Conservation (phyloP, 805 yeast species). For the Zygotorulaspora florentina region DNA sequence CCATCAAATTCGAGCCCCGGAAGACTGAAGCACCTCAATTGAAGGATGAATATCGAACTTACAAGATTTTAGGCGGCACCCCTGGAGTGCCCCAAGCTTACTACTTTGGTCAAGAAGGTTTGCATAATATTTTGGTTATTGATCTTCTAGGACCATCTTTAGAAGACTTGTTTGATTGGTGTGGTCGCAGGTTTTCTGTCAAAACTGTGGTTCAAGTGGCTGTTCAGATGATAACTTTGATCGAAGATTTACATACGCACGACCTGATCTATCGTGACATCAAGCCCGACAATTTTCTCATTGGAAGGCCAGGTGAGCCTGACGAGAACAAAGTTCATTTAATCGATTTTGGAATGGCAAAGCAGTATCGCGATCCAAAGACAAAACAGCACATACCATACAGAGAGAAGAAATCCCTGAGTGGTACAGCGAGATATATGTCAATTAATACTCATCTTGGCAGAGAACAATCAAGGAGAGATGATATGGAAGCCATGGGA, state of each 20-base stretch:
- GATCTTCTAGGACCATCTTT: slow-evolving; percentile 93
- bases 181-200: slow-evolving; percentile 82
- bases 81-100: slow-evolving; percentile 94
- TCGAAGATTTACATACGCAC: slow-evolving; percentile 82
- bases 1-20: slow-evolving; percentile 95
- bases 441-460: slow-evolving; percentile 96
- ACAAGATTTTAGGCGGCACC: slow-evolving; percentile 76
- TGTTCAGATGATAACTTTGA: slow-evolving; percentile 86
- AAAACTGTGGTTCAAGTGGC: slow-evolving; percentile 93
- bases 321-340: slow-evolving; percentile 83
- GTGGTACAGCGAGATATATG: slow-evolving; percentile 99
- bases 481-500: slow-evolving; percentile 93
- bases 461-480: slow-evolving; percentile 93
- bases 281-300: slow-evolving; percentile 94
- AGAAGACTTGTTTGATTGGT: slow-evolving; percentile 97
- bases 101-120: slow-evolving; percentile 97
- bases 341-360: slow-evolving; percentile 98
- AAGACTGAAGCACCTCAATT: slow-evolving; percentile 97
- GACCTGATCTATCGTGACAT: slow-evolving; percentile 93
- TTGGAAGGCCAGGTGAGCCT: slow-evolving; percentile 81
- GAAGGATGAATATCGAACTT: slow-evolving; percentile 94
- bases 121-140: slow-evolving; percentile 90
- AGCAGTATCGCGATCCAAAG: slow-evolving; percentile 94
- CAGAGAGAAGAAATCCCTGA: slow-evolving; percentile 88
- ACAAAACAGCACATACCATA: slow-evolving; percentile 95